Evolutionary conservation across 2,329 filamentous ascomycete genomes (phyloP).

Genomic region (Phyllosticta citribraziliensis): DNA sequence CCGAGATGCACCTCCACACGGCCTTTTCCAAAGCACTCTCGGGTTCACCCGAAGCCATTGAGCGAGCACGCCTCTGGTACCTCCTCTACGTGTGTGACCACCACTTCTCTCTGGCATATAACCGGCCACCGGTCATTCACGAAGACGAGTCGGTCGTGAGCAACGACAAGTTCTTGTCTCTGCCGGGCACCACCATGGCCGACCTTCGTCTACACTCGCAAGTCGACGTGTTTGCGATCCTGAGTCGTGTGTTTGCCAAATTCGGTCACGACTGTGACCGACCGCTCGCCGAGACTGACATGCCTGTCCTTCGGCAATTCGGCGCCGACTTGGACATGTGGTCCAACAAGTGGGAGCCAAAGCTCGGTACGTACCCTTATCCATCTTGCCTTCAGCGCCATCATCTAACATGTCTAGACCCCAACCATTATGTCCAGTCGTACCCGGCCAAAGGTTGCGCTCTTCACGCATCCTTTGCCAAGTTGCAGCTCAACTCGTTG

Average conservation of each 20-base stretch:
- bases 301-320: slow-evolving; percentile 29
- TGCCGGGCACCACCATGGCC: slow-evolving; percentile 19
- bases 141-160: slow-evolving; percentile 29
- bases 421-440: slow-evolving; percentile 20
- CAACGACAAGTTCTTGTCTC: slow-evolving; percentile 24
- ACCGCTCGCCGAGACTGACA: slow-evolving; percentile 28
- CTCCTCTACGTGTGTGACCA: slow-evolving; percentile 31
- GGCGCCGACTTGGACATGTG: slow-evolving; percentile 36
- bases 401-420: background rate
- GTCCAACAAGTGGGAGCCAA: slow-evolving; percentile 29
- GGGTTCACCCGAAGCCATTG: slow-evolving; percentile 24
- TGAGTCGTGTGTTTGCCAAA: slow-evolving; percentile 23
- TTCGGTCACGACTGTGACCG: slow-evolving; percentile 27
- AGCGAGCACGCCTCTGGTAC: slow-evolving; percentile 31
- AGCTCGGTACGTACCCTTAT: slow-evolving; percentile 14
- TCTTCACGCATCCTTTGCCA: slow-evolving; percentile 25
- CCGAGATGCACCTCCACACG: slow-evolving; percentile 32
- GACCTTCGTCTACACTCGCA: slow-evolving; percentile 23
- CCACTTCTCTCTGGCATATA: slow-evolving; percentile 32
- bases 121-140: slow-evolving; percentile 31
- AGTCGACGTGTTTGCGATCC: slow-evolving; percentile 24
- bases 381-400: background rate
- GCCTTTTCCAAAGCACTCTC: slow-evolving; percentile 27
- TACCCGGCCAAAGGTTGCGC: slow-evolving; percentile 17
- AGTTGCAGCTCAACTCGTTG: slow-evolving; percentile 29